Percentiles rank a stretch among this genome's conserved stretches.
Conservation (phyloP, 2,329 filamentous ascomycete genomes). For the Lojkania enalia region DNA sequence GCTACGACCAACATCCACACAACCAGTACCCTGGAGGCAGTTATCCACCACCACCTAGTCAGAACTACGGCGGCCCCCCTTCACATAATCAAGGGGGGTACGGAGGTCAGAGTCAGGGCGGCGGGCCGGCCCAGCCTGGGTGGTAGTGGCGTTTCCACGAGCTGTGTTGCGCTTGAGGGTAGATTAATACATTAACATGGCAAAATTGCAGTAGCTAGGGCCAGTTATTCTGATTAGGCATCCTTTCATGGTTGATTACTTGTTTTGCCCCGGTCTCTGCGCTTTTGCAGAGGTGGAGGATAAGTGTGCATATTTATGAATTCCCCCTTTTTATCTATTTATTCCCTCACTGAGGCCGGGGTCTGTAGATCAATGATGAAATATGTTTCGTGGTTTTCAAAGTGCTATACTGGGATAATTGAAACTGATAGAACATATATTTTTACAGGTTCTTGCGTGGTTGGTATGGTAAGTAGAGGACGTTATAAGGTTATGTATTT, state of each 20-base stretch:
- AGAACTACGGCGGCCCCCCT: conserved; percentile 4
- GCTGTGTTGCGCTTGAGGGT: neutral
- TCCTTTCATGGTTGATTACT: neutral
- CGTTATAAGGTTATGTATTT: neutral
- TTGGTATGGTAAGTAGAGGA: neutral
- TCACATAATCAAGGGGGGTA: neutral
- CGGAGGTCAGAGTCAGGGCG: conserved; percentile 3
- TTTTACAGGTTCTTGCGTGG: neutral
- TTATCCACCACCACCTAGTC: too few relatives aligned
- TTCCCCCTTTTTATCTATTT: neutral
- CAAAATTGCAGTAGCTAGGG: neutral
- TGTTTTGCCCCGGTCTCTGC: too few relatives aligned
- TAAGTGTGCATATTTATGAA: neutral
- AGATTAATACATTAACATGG: neutral
- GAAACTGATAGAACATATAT: neutral
- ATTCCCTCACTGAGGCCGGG: too few relatives aligned
- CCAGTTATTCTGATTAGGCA: neutral
- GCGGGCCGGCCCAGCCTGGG: conserved; percentile 4
- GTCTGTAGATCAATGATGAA: neutral
- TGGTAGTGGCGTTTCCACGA: conserved; percentile 2
- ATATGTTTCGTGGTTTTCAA: neutral
- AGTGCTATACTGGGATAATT: neutral
- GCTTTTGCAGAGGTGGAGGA: too few relatives aligned
- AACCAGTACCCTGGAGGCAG: too few relatives aligned
- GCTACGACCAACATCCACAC: conserved; percentile 16